Base-by-base conservation (phyloP, 257 asterid genomes). In the Penstemon eatonii region DNA sequence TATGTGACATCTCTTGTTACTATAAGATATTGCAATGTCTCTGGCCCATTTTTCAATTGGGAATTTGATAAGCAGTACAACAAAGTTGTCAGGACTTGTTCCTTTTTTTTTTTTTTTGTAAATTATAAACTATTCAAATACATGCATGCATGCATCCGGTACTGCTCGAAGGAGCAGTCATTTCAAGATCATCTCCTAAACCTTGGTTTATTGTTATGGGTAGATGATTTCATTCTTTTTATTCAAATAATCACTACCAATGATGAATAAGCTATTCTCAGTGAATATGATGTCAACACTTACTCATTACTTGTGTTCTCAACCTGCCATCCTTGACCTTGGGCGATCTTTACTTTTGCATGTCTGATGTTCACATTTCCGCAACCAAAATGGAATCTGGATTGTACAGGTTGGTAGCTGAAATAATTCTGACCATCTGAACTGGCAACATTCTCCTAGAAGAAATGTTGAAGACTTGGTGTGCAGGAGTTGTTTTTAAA, bases 1-100 rank as follows among this genome's bases (percentile, higher is more conserved):
- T 94, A 77, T 66, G 69, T 33, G 15, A 50, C 25, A 59, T 57
- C 77, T 7, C 66, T 56, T 68, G 49, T 46, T 41, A n/a, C 19
- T 72, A 43, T 60, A 56, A 46, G 61, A 56, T 73, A 56, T 33
- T 63, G 62, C 47, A 55, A 37, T 40, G 11, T 5, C 9, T 53
- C 38, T 61, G 53, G 49, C 46, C n/a, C 68, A n/a, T 55, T 46
- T 64, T 19, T n/a, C 7, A 19, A 47, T 33, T 68, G 7, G 60
- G 51, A 37, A 63, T 46, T 46, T 46, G 42, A 67, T 56, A 60
- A 45, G 47, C 59, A 43, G 65, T 39, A 51, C 40, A 49, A 11
- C 25, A 52, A 43, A 40, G 69, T 66, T 25, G 47, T 19, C 52
- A 4, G 37, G 19, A 12, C 40, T 15, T 25, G 3, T 25, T 25